Evolutionary conservation across 306 rosid species (phyloP).

Genomic region (Leucaena leucocephala): DNA sequence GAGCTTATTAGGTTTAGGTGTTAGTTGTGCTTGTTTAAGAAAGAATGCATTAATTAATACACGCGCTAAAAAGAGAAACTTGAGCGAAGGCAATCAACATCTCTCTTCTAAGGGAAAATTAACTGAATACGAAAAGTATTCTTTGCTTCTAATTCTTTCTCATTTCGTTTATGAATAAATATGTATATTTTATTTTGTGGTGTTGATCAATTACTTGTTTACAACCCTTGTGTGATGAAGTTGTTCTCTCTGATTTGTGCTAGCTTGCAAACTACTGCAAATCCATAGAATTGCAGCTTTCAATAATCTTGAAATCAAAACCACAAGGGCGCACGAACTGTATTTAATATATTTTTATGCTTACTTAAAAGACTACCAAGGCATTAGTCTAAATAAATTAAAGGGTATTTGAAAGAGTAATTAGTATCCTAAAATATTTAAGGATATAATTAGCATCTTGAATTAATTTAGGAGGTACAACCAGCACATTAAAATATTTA

Average conservation of each 20-base stretch:
- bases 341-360: not conserved
- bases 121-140: conserved; percentile 36
- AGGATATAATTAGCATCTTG: no score
- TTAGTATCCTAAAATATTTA: no score
- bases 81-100: not conserved
- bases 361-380: no score
- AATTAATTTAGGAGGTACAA: no score
- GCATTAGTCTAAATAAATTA: no score
- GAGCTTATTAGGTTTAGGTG: not conserved
- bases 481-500: no score
- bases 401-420: no score
- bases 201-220: conserved; percentile 51
- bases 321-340: not conserved
- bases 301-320: conserved; percentile 30
- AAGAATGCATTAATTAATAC: not conserved
- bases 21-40: conserved; percentile 6
- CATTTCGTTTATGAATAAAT: not conserved
- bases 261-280: conserved; percentile 57
- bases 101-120: not conserved
- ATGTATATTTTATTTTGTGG: conserved; percentile 41
- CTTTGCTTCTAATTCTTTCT: conserved; percentile 44
- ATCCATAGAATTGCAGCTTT: conserved; percentile 35
- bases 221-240: conserved; percentile 34
- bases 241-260: conserved; percentile 39
- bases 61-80: not conserved